Evolutionary conservation across 2,329 filamentous ascomycete genomes (phyloP).

Genomic region (Monosporascus sp.): DNA sequence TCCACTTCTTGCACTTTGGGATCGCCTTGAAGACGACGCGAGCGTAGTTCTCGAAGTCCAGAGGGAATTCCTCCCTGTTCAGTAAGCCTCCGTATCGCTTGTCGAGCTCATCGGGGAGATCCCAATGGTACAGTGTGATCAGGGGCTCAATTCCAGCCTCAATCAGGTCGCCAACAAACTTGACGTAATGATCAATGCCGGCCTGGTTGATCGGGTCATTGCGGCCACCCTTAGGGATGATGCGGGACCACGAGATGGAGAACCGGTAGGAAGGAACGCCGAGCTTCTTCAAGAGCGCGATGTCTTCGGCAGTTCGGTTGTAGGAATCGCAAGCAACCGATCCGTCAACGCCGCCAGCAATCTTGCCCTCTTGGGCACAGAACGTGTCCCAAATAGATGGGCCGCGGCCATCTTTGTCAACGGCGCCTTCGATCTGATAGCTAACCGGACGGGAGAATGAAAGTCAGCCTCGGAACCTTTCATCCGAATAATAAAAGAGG

Average conservation of each 20-base stretch:
- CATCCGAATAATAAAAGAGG: not conserved
- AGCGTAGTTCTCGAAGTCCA: conserved; percentile 76
- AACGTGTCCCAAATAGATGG: conserved; percentile 91
- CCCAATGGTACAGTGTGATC: conserved; percentile 85
- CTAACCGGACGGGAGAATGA: conserved; percentile 36
- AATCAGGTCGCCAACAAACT: conserved; percentile 72
- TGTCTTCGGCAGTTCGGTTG: conserved; percentile 71
- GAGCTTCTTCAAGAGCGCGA: conserved; percentile 67
- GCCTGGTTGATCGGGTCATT: conserved; percentile 75
- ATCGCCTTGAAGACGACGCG: conserved; percentile 69
- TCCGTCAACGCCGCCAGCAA: conserved; percentile 70
- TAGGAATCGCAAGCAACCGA: conserved; percentile 82
- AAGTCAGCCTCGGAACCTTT: conserved; percentile 9
- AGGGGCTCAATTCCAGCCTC: conserved; percentile 73
- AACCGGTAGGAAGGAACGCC: conserved; percentile 76
- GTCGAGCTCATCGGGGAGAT: conserved; percentile 72
- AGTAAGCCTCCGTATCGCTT: conserved; percentile 76
- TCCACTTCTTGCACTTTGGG: conserved; percentile 78
- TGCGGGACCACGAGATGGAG: conserved; percentile 77
- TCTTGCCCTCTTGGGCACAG: conserved; percentile 74
- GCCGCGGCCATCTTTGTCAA: conserved; percentile 68
- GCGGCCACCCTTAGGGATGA: conserved; percentile 80
- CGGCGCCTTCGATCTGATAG: conserved; percentile 81
- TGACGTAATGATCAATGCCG: conserved; percentile 72
- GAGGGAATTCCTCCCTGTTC: conserved; percentile 75